Base-by-base conservation (phyloP, 176 grass and related monocot species). In the Aegilops bicornis region DNA sequence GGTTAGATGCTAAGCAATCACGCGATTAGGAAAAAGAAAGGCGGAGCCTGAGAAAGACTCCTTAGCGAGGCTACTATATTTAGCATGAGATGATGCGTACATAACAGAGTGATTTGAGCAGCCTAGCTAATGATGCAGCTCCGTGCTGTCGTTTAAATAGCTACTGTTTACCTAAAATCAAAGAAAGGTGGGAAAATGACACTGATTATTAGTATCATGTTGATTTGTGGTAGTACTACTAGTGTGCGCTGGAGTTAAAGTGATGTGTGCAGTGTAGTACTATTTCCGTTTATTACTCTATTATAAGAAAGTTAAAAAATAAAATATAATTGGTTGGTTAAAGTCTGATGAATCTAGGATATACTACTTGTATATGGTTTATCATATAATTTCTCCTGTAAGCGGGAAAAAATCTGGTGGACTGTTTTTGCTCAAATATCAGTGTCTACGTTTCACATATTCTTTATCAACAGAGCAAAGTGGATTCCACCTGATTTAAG, bases 1-100 rank as follows among this genome's bases (percentile, higher is more conserved):
- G 86, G 86, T 91, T 82, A 91, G 77, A 78, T 88, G 72, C 42
- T 82, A 91, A 91, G 78, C 86, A 91, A 88, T 82, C 82, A 58
- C 63, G 82, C 70, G 0, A 91, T 78, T 88, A 85, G 78, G 71
- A 85, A 64, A 71, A 85, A 77, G 47, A 77, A 85, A 88, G 69
- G 48, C 64, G 63, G 54, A 27, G 71, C 52, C 12, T 85, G 90
- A 91, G 76, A 36, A 91, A 31, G 90, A 91, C 90, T 85, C 64
- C 11, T 72, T 85, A 91, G 78, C 90, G 64, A 64, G 24, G 85
- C 27, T 42, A 81, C 82, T 78, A 50, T 69, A 80, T 54, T 24
- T 69, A 68, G 30, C 82, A 61, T 25, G 82, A 54, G 33, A 52
- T 56, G 68, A 85, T 23, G 61, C 76, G 52, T 20, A 62, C 25